These are phyloP conservation scores for Phytophthora boehmeriae DNA, from an alignment of 352 stramenopile genomes.

Conservation along the genomic window DNA sequence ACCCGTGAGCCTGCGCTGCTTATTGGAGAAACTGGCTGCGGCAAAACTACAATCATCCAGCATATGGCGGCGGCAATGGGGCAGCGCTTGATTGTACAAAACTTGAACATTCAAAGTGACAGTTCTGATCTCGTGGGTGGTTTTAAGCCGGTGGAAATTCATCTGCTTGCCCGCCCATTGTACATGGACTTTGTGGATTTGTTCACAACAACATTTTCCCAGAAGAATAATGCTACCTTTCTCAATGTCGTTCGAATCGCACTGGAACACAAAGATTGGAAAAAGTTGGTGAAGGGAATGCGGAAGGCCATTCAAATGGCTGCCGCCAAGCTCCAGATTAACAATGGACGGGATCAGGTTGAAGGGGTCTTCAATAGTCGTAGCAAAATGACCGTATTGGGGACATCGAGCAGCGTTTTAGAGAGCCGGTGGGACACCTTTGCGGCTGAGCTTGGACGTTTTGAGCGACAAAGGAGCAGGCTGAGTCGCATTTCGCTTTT, in stretches of 20 bases:
- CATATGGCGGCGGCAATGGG: conserved; percentile 94
- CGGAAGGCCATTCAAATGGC: conserved; percentile 87
- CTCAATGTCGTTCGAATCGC: conserved; percentile 92
- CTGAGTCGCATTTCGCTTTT: conserved; percentile 96
- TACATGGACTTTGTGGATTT: conserved; percentile 97
- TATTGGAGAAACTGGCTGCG: conserved; percentile 98
- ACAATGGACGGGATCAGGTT: conserved; percentile 7
- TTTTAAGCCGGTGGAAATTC: conserved; percentile 98
- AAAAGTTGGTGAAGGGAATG: conserved; percentile 96
- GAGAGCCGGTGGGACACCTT: conserved; percentile 72
- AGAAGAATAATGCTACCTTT: conserved; percentile 97
- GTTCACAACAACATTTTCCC: conserved; percentile 97
- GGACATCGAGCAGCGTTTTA: conserved; percentile 56
- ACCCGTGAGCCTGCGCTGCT: conserved; percentile 97
- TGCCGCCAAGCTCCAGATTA: conserved; percentile 54
- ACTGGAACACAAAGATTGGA: conserved; percentile 97
- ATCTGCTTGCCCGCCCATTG: conserved; percentile 91
- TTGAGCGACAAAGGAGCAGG: conserved; percentile 96
- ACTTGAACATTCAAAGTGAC: conserved; percentile 99
- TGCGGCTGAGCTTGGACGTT: conserved; percentile 83
- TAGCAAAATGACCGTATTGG: conserved; percentile 48
- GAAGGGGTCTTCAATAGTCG: conserved; percentile 15
- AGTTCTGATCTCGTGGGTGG: conserved; percentile 98
- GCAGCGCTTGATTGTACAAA: conserved; percentile 97
- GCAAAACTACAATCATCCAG: conserved; percentile 98